phyloP scores from a whole-genome alignment of 768 basidiomycete genomes.

The Podaxis mareebaensis region DNA sequence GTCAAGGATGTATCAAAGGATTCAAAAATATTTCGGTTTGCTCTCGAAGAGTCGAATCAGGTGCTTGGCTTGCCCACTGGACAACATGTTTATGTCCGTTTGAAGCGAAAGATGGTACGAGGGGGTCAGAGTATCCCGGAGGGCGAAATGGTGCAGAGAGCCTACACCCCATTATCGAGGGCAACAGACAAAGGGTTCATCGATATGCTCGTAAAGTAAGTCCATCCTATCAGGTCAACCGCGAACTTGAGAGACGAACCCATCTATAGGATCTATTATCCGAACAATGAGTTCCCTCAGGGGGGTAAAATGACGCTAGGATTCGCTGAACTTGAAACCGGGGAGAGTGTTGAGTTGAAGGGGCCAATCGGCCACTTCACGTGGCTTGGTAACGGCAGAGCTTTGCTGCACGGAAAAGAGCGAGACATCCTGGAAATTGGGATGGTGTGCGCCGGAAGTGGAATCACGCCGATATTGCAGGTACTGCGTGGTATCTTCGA shows the following conservation, averaged over 20 bases:
- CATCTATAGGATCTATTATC: slow-evolving; percentile 41
- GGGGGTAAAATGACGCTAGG: slow-evolving; percentile 58
- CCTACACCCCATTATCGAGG: slow-evolving; percentile 60
- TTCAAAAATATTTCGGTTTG: slow-evolving; percentile 51
- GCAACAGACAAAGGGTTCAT: slow-evolving; percentile 43
- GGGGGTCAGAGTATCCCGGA: slow-evolving; percentile 16
- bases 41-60: slow-evolving; percentile 39
- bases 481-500: slow-evolving; percentile 42
- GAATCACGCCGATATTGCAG: slow-evolving; percentile 62
- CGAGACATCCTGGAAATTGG: slow-evolving; percentile 42
- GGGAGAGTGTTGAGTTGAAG: slow-evolving; percentile 55
- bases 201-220: slow-evolving; percentile 55
- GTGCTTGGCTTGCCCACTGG: slow-evolving; percentile 56
- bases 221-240: slow-evolving; percentile 1
- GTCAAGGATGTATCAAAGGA: slow-evolving; percentile 47
- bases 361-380: slow-evolving; percentile 60
- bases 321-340: slow-evolving; percentile 43
- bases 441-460: slow-evolving; percentile 59
- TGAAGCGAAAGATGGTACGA: slow-evolving; percentile 34
- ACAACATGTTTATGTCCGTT: slow-evolving; percentile 57
- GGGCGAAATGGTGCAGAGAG: slow-evolving; percentile 50
- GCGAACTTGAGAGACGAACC: neutral
- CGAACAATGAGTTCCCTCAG: slow-evolving; percentile 31
- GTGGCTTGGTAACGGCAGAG: slow-evolving; percentile 45
- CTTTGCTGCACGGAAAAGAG: slow-evolving; percentile 35